These are phyloP conservation scores for Nidula niveotomentosa DNA, from an alignment of 1,284 basidiomycete genomes.

Conservation along the genomic window DNA sequence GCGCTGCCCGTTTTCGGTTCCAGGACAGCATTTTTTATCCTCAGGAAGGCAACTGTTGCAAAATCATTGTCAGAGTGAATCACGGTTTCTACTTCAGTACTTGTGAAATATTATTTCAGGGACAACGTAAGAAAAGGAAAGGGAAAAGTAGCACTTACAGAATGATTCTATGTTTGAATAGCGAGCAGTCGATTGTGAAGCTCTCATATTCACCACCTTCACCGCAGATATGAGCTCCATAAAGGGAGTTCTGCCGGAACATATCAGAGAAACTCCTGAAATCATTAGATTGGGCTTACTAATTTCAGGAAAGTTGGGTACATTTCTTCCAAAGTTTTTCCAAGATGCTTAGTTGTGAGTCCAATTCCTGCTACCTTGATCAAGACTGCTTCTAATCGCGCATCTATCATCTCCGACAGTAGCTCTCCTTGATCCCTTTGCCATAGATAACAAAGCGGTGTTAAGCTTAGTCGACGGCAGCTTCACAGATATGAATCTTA, in stretches of 20 bases:
- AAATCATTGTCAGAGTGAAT: slow-evolving; percentile 76
- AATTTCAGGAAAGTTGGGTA: slow-evolving; percentile 73
- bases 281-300: slow-evolving; percentile 37
- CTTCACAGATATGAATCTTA: slow-evolving; percentile 33
- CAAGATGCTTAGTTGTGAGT: slow-evolving; percentile 77
- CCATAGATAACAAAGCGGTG: slow-evolving; percentile 91
- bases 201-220: slow-evolving; percentile 99
- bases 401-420: slow-evolving; percentile 83
- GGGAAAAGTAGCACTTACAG: slow-evolving; percentile 48
- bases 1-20: slow-evolving; percentile 41
- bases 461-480: slow-evolving; percentile 80
- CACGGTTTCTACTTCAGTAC: slow-evolving; percentile 67
- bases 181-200: slow-evolving; percentile 85
- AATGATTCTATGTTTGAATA: slow-evolving; percentile 80
- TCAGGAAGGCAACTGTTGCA: slow-evolving; percentile 87
- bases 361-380: slow-evolving; percentile 99
- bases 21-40: slow-evolving; percentile 70
- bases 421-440: slow-evolving; percentile 87
- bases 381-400: slow-evolving; percentile 80
- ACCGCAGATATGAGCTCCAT: slow-evolving; percentile 94
- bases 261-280: background rate
- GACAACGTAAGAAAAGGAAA: background rate
- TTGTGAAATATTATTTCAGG: slow-evolving; percentile 19
- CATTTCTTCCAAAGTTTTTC: slow-evolving; percentile 78
- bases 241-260: slow-evolving; percentile 64